Conservation (phyloP, 805 yeast species). For the Starmerella stellata region DNA sequence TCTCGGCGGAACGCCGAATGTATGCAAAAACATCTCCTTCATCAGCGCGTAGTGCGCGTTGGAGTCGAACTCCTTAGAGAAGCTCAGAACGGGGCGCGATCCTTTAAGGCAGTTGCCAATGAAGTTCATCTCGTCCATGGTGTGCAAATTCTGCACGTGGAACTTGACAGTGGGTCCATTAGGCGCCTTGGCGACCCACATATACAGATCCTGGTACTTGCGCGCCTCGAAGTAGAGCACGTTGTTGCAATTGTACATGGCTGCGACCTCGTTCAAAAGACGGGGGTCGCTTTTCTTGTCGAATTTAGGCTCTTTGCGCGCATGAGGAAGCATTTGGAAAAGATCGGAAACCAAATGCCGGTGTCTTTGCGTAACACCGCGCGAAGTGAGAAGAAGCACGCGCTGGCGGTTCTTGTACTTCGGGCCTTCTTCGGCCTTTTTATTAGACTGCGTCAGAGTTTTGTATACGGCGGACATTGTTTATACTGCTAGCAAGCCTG, state of each 20-base stretch:
- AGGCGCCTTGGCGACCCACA: constrained; percentile 93
- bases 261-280: constrained; percentile 89
- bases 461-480: constrained; percentile 63
- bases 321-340: constrained; percentile 67
- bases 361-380: constrained; percentile 88
- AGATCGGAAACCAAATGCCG: constrained; percentile 83
- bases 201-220: constrained; percentile 83
- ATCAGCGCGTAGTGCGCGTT: constrained; percentile 52
- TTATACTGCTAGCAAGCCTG: no score
- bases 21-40: constrained; percentile 66
- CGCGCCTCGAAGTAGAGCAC: constrained; percentile 86
- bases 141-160: constrained; percentile 84
- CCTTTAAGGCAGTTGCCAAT: constrained; percentile 94
- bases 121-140: constrained; percentile 87
- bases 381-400: constrained; percentile 71
- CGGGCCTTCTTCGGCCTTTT: constrained; percentile 19
- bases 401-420: constrained; percentile 66
- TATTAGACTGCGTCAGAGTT: constrained; percentile 34
- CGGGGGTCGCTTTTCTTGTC: constrained; percentile 79
- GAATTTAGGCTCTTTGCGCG: constrained; percentile 88
- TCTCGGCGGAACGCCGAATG: constrained; percentile 87
- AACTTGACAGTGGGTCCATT: constrained; percentile 94
- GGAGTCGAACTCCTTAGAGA: constrained; percentile 60
- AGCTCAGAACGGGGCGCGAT: constrained; percentile 80
- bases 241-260: constrained; percentile 90